These are phyloP conservation scores for Mycosphaerella sp. DNA, from an alignment of 2,329 filamentous ascomycete species.

Conservation along the genomic window DNA sequence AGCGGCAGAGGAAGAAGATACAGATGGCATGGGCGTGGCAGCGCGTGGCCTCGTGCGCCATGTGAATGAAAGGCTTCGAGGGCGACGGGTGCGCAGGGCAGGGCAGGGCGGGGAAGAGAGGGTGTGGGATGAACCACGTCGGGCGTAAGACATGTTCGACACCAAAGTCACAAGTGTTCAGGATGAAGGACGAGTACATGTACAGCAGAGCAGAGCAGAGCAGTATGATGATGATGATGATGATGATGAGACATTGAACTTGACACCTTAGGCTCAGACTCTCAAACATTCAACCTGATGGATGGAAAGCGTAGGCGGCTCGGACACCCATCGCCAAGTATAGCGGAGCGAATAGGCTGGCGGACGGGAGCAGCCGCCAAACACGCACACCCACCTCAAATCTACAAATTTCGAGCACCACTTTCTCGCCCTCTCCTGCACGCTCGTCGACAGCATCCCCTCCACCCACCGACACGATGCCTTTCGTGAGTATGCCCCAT, in stretches of 20 bases:
- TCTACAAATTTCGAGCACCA: not conserved
- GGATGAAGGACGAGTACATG: too few relatives aligned
- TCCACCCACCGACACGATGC: conserved; percentile 34
- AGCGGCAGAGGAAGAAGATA: too few relatives aligned
- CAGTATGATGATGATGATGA: too few relatives aligned
- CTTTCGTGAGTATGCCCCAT: conserved; percentile 33
- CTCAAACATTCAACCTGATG: too few relatives aligned
- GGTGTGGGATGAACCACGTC: conserved; percentile 2
- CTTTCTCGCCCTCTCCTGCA: not conserved
- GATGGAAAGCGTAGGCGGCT: not conserved
- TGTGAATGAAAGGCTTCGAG: not conserved
- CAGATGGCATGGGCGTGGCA: conserved; percentile 3
- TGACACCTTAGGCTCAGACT: too few relatives aligned
- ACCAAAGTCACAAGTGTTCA: too few relatives aligned
- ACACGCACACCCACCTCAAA: not conserved
- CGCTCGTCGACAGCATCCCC: conserved; percentile 6
- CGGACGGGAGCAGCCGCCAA: not conserved
- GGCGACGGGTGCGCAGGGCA: not conserved
- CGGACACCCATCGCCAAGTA: conserved; percentile 2
- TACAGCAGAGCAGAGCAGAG: too few relatives aligned
- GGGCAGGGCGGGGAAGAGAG: too few relatives aligned
- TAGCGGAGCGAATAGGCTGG: not conserved
- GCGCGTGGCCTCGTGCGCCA: conserved; percentile 1
- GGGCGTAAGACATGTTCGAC: conserved; percentile 4
- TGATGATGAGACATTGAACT: too few relatives aligned